A percentile compares a stretch with the other conserved stretches of the same genome.
Conservation (phyloP, 1,284 basidiomycete genomes). For the Ceratobasidium sp. region DNA sequence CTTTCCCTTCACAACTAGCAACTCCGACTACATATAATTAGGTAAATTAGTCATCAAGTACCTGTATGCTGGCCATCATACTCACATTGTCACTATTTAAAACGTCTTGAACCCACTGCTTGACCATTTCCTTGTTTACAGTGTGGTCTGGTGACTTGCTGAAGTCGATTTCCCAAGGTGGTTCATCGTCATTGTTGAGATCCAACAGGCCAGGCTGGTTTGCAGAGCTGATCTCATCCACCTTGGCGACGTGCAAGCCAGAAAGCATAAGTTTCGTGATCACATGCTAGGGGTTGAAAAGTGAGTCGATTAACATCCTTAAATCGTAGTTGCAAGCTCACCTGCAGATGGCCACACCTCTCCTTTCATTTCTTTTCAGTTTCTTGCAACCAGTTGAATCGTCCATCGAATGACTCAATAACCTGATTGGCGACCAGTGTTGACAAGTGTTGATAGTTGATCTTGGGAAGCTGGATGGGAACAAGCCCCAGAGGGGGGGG, state of each 20-base stretch:
- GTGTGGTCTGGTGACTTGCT: not conserved
- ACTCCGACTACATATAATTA: not conserved
- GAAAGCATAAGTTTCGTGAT: not conserved
- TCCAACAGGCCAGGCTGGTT: not conserved
- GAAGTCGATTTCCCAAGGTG: not conserved
- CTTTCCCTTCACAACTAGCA: not conserved
- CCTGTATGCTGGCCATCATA: not conserved
- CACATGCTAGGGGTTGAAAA: no score
- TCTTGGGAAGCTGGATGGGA: no score
- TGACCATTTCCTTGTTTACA: no score
- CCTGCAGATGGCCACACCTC: no score
- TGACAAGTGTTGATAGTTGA: no score
- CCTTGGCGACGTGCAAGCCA: not conserved
- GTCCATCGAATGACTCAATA: no score
- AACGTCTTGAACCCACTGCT: conserved; percentile 5
- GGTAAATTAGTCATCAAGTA: not conserved
- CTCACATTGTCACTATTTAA: not conserved
- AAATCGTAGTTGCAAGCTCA: no score
- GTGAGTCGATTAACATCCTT: no score
- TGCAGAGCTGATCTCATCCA: not conserved
- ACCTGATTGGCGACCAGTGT: no score
- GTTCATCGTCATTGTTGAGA: not conserved
- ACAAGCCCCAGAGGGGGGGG: no score
- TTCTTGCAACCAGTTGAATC: no score
- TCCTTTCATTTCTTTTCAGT: no score